phyloP scores from a whole-genome alignment of 106 monocot genomes.

The Allium sativum region DNA sequence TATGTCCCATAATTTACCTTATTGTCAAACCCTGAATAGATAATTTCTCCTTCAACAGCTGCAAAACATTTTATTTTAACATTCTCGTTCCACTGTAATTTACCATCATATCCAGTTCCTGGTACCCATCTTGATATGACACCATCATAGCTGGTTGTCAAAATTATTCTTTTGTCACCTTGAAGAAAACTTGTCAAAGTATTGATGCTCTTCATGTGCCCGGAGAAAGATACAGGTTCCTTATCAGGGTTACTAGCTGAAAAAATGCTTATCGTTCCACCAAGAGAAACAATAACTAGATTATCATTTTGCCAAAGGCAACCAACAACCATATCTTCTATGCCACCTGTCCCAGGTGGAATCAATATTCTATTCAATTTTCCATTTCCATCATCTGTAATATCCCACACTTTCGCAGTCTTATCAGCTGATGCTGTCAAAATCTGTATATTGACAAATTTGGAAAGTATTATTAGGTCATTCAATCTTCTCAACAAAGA shows the following conservation, averaged over 20 bases:
- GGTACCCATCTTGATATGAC: slow-evolving; percentile 72
- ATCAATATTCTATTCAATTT: slow-evolving; percentile 60
- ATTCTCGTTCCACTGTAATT: slow-evolving; percentile 58
- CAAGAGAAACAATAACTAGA: slow-evolving; percentile 86
- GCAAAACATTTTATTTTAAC: slow-evolving; percentile 88
- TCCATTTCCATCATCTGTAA: slow-evolving; percentile 67
- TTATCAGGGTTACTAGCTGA: slow-evolving; percentile 60
- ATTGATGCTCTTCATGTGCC: slow-evolving; percentile 73
- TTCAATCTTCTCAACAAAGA: background rate
- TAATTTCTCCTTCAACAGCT: slow-evolving; percentile 58
- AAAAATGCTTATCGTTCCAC: slow-evolving; percentile 63
- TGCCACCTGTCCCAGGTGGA: slow-evolving; percentile 62
- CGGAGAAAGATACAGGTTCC: slow-evolving; percentile 56
- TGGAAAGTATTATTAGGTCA: too few species aligned
- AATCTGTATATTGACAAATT: slow-evolving; percentile 28
- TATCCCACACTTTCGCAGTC: slow-evolving; percentile 96
- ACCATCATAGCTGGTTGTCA: slow-evolving; percentile 94
- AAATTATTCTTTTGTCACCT: slow-evolving; percentile 40
- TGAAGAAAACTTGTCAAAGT: slow-evolving; percentile 39
- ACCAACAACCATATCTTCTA: slow-evolving; percentile 94
- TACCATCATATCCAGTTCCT: slow-evolving; percentile 67
- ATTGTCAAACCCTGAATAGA: slow-evolving; percentile 89
- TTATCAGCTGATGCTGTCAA: slow-evolving; percentile 96
- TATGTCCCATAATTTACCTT: slow-evolving; percentile 39
- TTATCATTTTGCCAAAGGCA: slow-evolving; percentile 92